phyloP scores from a whole-genome alignment of 164 flowering plant genomes.

The Kalanchoe fedtschenkoi region DNA sequence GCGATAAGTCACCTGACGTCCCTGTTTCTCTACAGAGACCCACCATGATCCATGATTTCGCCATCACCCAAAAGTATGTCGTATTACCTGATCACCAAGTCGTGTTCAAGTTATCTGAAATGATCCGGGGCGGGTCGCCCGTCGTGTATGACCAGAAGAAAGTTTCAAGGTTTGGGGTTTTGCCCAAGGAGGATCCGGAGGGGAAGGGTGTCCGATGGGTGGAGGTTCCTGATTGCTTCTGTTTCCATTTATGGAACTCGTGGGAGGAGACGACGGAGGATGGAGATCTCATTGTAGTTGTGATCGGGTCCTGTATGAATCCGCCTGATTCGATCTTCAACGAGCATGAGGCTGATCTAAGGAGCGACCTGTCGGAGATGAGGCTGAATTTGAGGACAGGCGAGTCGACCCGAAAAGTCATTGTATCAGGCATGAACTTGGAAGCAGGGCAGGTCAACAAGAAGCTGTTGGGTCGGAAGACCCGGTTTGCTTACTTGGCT shows the following conservation, averaged over 20 bases:
- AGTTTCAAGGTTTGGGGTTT: slow-evolving; percentile 4
- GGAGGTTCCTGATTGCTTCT: not conserved
- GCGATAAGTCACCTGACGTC: slow-evolving; percentile 5
- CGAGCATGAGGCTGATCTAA: slow-evolving; percentile 1
- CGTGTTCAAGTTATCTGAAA: slow-evolving; percentile 8
- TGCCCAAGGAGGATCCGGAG: not conserved
- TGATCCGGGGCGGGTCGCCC: slow-evolving; percentile 3
- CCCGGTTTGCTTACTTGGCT: slow-evolving; percentile 1
- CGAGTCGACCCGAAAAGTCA: not conserved
- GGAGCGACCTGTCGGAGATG: slow-evolving; percentile 1
- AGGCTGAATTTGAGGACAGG: slow-evolving; percentile 3
- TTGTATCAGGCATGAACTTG: slow-evolving; percentile 5
- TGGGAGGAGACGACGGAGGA: not conserved
- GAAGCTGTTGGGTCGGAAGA: not conserved
- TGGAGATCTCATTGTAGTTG: not conserved
- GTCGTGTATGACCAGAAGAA: slow-evolving; percentile 6
- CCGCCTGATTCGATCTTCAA: slow-evolving; percentile 9
- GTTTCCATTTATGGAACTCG: slow-evolving; percentile 7
- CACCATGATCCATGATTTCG: slow-evolving; percentile 8
- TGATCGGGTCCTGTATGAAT: slow-evolving; percentile 6
- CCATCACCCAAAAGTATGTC: slow-evolving; percentile 7
- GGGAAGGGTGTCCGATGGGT: not conserved
- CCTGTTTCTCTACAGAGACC: slow-evolving; percentile 1
- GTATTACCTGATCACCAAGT: slow-evolving; percentile 8
- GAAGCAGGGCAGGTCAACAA: slow-evolving; percentile 5